Evolutionary conservation across 257 asterid species (phyloP).

Genomic region (Nemophila menziesii): DNA sequence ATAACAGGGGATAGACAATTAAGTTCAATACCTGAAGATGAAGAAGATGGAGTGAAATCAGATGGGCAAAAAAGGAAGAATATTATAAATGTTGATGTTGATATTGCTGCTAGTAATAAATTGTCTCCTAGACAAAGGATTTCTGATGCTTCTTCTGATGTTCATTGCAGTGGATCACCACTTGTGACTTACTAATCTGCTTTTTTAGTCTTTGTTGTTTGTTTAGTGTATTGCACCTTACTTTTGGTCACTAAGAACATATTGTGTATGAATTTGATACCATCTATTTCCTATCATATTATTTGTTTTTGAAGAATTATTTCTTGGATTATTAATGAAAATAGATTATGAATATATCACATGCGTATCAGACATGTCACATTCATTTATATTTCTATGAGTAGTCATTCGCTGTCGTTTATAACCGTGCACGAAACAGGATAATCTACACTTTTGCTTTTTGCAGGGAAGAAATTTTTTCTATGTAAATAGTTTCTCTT

Average conservation of each 20-base stretch:
- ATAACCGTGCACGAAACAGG: no score
- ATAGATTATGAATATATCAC: no score
- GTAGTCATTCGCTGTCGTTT: no score
- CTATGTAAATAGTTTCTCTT: no score
- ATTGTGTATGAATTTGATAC: background rate
- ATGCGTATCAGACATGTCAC: no score
- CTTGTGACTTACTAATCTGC: slow-evolving; percentile 47
- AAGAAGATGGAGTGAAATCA: slow-evolving; percentile 27
- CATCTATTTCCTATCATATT: background rate
- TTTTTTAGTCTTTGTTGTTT: background rate
- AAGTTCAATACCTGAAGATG: slow-evolving; percentile 32
- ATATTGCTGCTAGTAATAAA: slow-evolving; percentile 60
- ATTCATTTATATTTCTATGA: no score
- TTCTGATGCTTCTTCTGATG: slow-evolving; percentile 72
- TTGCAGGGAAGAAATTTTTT: no score
- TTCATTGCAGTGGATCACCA: slow-evolving; percentile 74
- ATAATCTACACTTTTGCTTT: no score
- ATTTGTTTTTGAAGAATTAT: background rate
- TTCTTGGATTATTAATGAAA: no score
- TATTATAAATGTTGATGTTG: slow-evolving; percentile 64
- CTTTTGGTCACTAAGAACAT: no score
- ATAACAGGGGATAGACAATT: slow-evolving; percentile 30
- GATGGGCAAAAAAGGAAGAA: slow-evolving; percentile 78
- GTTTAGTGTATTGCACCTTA: background rate
- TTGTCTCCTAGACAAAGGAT: slow-evolving; percentile 69